phyloP scores from a whole-genome alignment of 139 green algal genomes.

The Volvox africanus region DNA sequence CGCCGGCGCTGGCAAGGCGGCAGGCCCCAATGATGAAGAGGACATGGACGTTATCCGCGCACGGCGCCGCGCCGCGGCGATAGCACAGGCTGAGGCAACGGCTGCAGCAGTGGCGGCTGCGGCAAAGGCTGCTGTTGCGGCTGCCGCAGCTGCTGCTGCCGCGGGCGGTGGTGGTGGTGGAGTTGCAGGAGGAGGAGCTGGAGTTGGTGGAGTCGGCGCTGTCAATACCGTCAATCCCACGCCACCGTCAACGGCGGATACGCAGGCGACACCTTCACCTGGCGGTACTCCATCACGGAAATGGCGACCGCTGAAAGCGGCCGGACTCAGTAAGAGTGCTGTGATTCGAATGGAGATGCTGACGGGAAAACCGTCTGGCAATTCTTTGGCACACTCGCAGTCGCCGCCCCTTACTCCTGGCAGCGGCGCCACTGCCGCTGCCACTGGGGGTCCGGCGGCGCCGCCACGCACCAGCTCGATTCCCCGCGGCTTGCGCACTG shows the following conservation, averaged over 20 bases:
- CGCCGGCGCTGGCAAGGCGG: neutral
- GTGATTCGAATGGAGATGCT: constrained; percentile 49
- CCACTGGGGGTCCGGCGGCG: neutral
- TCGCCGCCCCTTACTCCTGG: neutral
- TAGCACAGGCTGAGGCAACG: neutral
- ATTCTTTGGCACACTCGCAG: neutral
- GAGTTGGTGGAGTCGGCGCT: neutral
- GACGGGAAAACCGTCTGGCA: neutral
- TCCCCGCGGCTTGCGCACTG: neutral
- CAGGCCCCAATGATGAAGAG: neutral
- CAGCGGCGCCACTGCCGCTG: neutral
- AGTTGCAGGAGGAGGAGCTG: neutral
- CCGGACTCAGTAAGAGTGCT: constrained; percentile 21
- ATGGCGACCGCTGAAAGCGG: neutral
- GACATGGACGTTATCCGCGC: constrained; percentile 27
- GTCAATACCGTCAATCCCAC: neutral
- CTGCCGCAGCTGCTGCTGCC: neutral
- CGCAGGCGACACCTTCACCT: neutral
- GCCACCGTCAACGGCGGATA: neutral
- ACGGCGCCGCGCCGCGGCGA: neutral
- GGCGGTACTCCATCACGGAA: neutral
- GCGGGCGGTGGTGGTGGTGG: too few species aligned
- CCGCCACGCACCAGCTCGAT: neutral
- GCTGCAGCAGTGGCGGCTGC: neutral
- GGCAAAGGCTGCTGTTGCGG: neutral